Evolutionary conservation across 116 monocot genomes (phyloP).

Genomic region (Thalassia testudinum): DNA sequence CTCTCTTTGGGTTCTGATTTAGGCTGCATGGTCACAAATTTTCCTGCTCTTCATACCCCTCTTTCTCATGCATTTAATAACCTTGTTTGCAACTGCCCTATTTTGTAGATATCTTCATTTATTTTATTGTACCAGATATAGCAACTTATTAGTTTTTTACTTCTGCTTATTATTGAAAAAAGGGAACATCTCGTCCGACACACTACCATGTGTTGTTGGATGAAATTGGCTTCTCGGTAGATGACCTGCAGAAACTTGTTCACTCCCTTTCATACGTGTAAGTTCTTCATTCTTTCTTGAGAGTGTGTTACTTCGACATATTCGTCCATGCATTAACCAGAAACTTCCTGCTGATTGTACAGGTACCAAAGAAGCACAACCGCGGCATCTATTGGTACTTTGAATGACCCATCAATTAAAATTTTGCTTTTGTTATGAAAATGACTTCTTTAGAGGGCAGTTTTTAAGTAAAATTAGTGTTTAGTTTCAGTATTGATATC

Average conservation of each 20-base stretch:
- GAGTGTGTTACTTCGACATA: background rate
- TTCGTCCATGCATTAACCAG: background rate
- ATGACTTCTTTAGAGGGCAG: too few species aligned
- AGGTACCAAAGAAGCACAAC: constrained; percentile 1
- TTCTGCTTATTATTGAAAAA: background rate
- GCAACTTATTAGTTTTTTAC: too few species aligned
- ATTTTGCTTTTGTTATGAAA: too few species aligned
- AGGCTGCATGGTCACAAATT: too few species aligned
- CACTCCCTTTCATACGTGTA: constrained; percentile 82
- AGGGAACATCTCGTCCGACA: constrained; percentile 75
- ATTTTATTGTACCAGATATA: too few species aligned
- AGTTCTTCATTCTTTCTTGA: constrained; percentile 5
- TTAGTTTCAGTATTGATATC: too few species aligned
- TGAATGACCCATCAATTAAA: too few species aligned
- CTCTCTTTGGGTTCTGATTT: background rate
- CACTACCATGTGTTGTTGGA: constrained; percentile 82
- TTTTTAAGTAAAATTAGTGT: too few species aligned
- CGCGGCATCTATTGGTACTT: background rate
- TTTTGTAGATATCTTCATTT: too few species aligned
- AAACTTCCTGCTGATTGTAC: background rate
- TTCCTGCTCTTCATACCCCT: too few species aligned
- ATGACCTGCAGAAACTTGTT: constrained; percentile 65
- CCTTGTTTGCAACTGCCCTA: too few species aligned
- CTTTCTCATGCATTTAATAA: too few species aligned
- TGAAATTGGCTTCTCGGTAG: constrained; percentile 53